A percentile compares a stretch with the other conserved stretches of the same genome.
These are phyloP conservation scores for Lolium rigidum DNA, from an alignment of 176 grass and related monocot genomes.

Conservation along the genomic window DNA sequence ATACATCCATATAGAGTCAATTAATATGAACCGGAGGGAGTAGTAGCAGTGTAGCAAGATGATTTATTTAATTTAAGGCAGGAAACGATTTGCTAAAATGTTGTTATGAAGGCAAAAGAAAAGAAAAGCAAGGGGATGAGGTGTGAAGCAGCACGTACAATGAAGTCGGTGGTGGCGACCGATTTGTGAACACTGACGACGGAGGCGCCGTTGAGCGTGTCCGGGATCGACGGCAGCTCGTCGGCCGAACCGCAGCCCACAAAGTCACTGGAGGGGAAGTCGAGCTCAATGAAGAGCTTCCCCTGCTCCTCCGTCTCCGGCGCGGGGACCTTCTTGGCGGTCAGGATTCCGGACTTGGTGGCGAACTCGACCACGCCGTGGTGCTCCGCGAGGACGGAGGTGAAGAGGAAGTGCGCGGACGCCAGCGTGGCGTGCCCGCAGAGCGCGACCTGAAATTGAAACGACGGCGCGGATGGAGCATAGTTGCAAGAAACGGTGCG, in stretches of 20 bases:
- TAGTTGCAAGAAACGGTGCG: not conserved
- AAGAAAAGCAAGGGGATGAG: not conserved
- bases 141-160: constrained; percentile 54
- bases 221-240: constrained; percentile 56
- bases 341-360: constrained; percentile 74
- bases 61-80: not conserved
- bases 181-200: constrained; percentile 67
- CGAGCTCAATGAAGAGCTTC: constrained; percentile 66
- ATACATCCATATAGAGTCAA: too few species aligned
- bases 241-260: constrained; percentile 20
- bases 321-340: constrained; percentile 55
- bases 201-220: constrained; percentile 60
- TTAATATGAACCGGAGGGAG: too few species aligned
- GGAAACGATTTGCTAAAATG: not conserved
- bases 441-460: constrained; percentile 25
- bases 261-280: constrained; percentile 59
- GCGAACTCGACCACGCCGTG: constrained; percentile 56
- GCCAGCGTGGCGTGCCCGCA: constrained; percentile 75
- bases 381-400: constrained; percentile 43
- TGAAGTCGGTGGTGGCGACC: constrained; percentile 43
- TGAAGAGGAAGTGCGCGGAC: constrained; percentile 67
- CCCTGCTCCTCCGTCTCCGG: constrained; percentile 26
- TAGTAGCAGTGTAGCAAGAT: not conserved
- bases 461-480: not conserved
- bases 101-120: not conserved